Percentiles rank a stretch among this genome's conserved stretches.
Evolutionary conservation across 2,329 filamentous ascomycete genomes (phyloP).

Genomic region (Botrytis squamosa): DNA sequence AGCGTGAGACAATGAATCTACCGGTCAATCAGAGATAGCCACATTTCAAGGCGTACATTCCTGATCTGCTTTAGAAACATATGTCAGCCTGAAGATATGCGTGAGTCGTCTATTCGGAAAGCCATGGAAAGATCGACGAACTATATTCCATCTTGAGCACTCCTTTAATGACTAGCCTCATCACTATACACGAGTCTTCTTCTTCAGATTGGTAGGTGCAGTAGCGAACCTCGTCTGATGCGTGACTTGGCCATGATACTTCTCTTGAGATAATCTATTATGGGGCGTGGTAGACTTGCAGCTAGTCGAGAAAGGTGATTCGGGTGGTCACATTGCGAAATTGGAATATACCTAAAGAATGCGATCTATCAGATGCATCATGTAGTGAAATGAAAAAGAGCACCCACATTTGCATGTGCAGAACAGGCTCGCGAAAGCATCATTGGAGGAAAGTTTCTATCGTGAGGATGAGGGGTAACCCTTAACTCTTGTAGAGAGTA

Average conservation of each 20-base stretch:
- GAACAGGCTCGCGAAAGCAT: background rate
- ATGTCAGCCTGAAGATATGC: constrained; percentile 8
- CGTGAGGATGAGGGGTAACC: constrained; percentile 11
- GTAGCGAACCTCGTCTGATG: background rate
- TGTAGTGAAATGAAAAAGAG: background rate
- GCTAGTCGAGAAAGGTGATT: constrained; percentile 13
- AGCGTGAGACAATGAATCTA: background rate
- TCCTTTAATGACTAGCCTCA: constrained; percentile 3
- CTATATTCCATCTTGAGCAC: background rate
- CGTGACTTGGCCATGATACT: constrained; percentile 3
- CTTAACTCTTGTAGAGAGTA: background rate
- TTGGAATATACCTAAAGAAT: constrained; percentile 16
- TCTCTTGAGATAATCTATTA: constrained; percentile 15
- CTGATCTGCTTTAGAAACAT: background rate
- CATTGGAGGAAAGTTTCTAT: background rate
- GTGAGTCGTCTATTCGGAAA: background rate
- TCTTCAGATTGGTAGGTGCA: background rate
- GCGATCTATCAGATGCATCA: constrained; percentile 21
- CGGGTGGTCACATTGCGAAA: constrained; percentile 5
- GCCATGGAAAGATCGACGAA: constrained; percentile 9
- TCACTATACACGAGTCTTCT: background rate
- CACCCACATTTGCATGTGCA: constrained; percentile 17
- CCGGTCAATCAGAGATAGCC: constrained; percentile 11
- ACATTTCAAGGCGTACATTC: constrained; percentile 10
- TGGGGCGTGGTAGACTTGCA: constrained; percentile 1